Base-by-base conservation (phyloP, 2,329 filamentous ascomycete genomes). In the Verticillium klebahnii region DNA sequence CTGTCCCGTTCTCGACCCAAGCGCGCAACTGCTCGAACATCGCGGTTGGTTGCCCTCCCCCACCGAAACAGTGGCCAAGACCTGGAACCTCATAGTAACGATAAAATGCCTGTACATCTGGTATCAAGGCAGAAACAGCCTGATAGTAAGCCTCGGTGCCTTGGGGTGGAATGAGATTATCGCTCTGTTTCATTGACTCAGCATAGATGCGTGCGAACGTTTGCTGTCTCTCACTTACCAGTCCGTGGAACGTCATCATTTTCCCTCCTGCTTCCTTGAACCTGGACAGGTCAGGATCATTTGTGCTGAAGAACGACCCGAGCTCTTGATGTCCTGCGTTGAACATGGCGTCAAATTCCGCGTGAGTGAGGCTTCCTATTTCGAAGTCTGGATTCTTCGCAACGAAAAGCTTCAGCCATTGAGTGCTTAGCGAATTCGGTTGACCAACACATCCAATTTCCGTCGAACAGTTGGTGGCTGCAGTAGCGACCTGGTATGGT, bases 201-300 rank as follows among this genome's bases (percentile, higher is more conserved):
- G 29, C 29, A 29, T 29, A 4, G 29, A 29, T 29, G 29, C 29
- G 29, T 29, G 29, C 29, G 29, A 29, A 1, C 29, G 5, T 29
- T 29, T 6, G 29, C 29, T 29, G 50, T 7, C 19, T 70, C 1
- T 19, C 17, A 57, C 56, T 19, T 37, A 57, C 56, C 15, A 23
- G n/a, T 36, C 56, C 56, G 23, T 57, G 56, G n/a, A 19, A 57
- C 2, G 34, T 36, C 25, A 57, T 32, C 15, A 57, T 32, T 67
- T 80, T 80, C 32, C 75, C 75, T 8, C 79, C 78, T 1, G 66
- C 65, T 3, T 63, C 64, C 40, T 65, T 67, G 63, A 74, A 78
- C 1, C 64, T 64, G 0, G 67, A 60, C 1, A 77, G 61, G 32
- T 71, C 71, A 55, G 72, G 68, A 56, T 72, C 67, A 17, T 66